Evolutionary conservation across 495 filamentous ascomycete species (phyloP).

Genomic region (Cenococcum geophilum): DNA sequence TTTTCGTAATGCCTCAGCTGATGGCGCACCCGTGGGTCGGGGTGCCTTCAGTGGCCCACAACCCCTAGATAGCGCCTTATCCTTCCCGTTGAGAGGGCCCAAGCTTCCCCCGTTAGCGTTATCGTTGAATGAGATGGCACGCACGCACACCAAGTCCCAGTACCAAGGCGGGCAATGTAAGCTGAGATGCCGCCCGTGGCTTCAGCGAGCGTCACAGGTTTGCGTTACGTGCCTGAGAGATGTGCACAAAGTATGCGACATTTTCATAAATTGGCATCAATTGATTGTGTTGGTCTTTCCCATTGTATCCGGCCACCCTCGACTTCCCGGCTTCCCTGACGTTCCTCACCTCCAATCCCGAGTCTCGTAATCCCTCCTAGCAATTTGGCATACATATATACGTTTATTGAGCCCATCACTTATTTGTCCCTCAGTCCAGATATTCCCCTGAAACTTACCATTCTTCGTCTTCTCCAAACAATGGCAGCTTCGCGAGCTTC

Average conservation of each 20-base stretch:
- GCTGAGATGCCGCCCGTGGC: neutral
- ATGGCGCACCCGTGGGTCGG: neutral
- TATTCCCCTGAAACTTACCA: neutral
- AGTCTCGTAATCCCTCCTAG: too few species aligned
- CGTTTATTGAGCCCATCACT: neutral
- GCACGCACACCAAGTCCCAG: neutral
- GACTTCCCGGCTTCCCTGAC: too few species aligned
- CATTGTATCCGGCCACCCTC: too few species aligned
- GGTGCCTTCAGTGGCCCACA: neutral
- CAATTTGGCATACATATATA: too few species aligned
- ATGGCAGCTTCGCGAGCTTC: slow-evolving; percentile 51
- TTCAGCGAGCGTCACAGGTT: neutral
- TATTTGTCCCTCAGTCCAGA: neutral
- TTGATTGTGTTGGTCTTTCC: neutral
- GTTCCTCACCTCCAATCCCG: too few species aligned
- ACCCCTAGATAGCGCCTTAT: neutral
- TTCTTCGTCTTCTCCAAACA: slow-evolving; percentile 4
- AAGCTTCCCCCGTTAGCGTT: neutral
- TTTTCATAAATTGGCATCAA: neutral
- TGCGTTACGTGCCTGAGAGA: too few species aligned
- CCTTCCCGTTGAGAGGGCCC: slow-evolving; percentile 2
- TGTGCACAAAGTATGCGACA: neutral
- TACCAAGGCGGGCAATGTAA: neutral
- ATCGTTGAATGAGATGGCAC: neutral
- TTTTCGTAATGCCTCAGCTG: neutral